phyloP scores from a whole-genome alignment of 2,329 filamentous ascomycete species.

The Cylindrodendrum hubeiense region DNA sequence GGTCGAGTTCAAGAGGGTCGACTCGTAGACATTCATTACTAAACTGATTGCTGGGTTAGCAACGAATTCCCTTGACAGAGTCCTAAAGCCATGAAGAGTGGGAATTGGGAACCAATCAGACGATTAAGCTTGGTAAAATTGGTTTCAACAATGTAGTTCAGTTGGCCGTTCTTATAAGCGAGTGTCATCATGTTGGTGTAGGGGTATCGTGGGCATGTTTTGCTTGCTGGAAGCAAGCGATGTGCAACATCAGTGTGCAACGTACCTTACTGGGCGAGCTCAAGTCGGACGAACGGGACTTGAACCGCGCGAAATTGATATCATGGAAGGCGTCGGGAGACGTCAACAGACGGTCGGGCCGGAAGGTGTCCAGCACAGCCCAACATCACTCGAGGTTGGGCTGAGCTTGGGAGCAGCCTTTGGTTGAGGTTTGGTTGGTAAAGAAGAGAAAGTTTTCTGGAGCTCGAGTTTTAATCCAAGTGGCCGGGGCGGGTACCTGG shows the following conservation, averaged over 20 bases:
- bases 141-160: slow-evolving; percentile 70
- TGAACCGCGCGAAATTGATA: not conserved
- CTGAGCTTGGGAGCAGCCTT: slow-evolving; percentile 10
- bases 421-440: slow-evolving; percentile 21
- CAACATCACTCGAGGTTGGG: slow-evolving; percentile 16
- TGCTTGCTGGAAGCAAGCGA: slow-evolving; percentile 27
- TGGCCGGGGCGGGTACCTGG: slow-evolving; percentile 7
- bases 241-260: slow-evolving; percentile 27
- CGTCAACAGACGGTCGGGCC: not conserved
- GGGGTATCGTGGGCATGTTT: slow-evolving; percentile 20
- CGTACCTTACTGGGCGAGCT: slow-evolving; percentile 37
- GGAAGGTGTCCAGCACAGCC: not conserved
- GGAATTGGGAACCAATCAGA: slow-evolving; percentile 60
- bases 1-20: slow-evolving; percentile 26
- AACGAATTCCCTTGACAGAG: slow-evolving; percentile 14
- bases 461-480: slow-evolving; percentile 31
- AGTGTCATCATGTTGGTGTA: slow-evolving; percentile 64
- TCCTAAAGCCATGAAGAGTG: slow-evolving; percentile 23
- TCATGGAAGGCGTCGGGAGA: slow-evolving; percentile 2
- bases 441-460: slow-evolving; percentile 21
- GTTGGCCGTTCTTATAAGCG: slow-evolving; percentile 75
- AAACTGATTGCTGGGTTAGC: slow-evolving; percentile 41
- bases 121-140: slow-evolving; percentile 74
- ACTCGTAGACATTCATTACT: slow-evolving; percentile 13
- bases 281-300: not conserved